phyloP scores from a whole-genome alignment of 202 grass and related monocot species.

The Cymbopogon flexuosus region DNA sequence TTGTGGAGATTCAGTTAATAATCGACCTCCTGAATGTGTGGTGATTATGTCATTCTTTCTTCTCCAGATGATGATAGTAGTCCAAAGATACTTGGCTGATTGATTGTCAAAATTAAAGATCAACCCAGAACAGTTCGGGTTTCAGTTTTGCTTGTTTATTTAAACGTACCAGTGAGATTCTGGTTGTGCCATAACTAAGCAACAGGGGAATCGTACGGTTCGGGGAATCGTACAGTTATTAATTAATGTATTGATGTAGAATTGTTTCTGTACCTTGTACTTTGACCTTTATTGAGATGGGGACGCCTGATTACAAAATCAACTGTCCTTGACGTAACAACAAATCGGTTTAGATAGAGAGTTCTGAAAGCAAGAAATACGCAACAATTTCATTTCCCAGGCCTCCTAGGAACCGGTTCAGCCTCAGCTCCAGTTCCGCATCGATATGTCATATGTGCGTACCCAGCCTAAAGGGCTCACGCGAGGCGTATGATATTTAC shows the following conservation, averaged over 20 bases:
- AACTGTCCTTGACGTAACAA: background rate
- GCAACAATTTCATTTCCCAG: background rate
- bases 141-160: constrained; percentile 6
- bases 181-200: background rate
- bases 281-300: background rate
- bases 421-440: too few relatives aligned
- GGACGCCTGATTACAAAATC: constrained; percentile 2
- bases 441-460: background rate
- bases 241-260: background rate
- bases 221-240: background rate
- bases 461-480: background rate
- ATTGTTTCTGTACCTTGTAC: constrained; percentile 16
- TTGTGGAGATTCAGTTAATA: constrained; percentile 30
- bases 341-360: background rate
- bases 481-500: background rate
- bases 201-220: too few relatives aligned
- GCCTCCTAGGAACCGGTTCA: background rate
- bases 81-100: too few relatives aligned
- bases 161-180: background rate
- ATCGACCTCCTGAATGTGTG: background rate
- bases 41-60: background rate
- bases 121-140: constrained; percentile 5
- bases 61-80: background rate
- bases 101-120: background rate
- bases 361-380: background rate